Base-by-base conservation (phyloP, 495 filamentous ascomycete species). In the Penicillium salamii region DNA sequence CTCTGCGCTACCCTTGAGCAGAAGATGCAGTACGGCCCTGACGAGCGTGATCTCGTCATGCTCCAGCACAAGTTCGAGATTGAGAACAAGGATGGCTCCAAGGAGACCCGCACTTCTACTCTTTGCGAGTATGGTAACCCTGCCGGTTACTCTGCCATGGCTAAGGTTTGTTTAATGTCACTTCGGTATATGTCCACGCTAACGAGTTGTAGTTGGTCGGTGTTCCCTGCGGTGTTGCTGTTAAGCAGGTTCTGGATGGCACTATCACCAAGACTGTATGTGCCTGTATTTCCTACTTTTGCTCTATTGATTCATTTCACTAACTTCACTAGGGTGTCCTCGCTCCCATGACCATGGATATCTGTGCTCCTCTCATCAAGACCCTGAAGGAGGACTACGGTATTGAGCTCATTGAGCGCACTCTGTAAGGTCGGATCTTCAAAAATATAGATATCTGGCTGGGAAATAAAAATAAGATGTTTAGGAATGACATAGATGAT, bases 41-140 rank as follows among this genome's bases (percentile, higher is more conserved):
- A 79, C 31, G 93, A 96, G 83, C 83, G 92, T 32, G 90, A 95
- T 62, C 72, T 96, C 41, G 82, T 84, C 45, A 88, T 93, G 80
- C 81, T 96, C 32, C 90, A 95, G 74, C 93, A 98, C 79, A 90
- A 87, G 66, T 97, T 96, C 66, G 86, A 85, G 65, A 88, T 97
- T 59, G 87, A 96, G 77, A 69, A 85, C 63, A 81, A 82, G 64
- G 89, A 96, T 59, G 86, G 85, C 52, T 74, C 64, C 48, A 71
- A 82, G 65, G 86, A 95, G 78, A 88, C 81, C 31, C 77, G 83
- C 36, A 91, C 88, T 7, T 86, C 81, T 32, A 97, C 91, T 11
- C 80, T 97, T 7, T 78, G 77, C 68, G 92, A 95, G 65, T 95
- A 96, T 64, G 92, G 93, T 59, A 84, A 84, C 58, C 85, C 88